Evolutionary conservation across 192 early-diverging fungal species (phyloP), one percentile per base, ranked within the genome.

Genomic region (Coemansia erecta): DNA sequence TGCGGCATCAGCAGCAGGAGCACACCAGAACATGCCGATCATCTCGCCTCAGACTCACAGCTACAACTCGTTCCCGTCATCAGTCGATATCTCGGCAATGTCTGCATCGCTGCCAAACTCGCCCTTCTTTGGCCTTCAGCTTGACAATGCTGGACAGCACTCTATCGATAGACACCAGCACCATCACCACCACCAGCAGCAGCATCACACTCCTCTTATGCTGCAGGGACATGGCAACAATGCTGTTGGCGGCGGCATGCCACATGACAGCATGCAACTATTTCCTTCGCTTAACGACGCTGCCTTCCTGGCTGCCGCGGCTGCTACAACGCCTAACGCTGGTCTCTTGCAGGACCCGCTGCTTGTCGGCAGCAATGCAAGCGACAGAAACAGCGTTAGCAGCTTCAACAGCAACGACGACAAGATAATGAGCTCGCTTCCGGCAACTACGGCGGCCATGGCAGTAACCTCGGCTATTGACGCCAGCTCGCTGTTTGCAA

Each of bases 91-190:
- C 40, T 31, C 72, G 6, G 39, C 64, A 12, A 66, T 77, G 64
- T 73, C 70, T 0, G 52, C 46, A 45, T 77, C 74, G 33, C 48
- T 77, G 68, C 74, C 74, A 44, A 77, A 67, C 61, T 71, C 74
- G 52, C 74, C 74, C 22, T 71, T 58, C 41, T 59, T 66, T 33
- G 61, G 68, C 1, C 44, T 77, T 14, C 46, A 64, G 37, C 18
- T 70, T 40, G 72, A 74, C 58, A 52, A 42, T 35, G 52, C 28
- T 11, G 23, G 23, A 12, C 37, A 56, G 12, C 53, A 52, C 7
- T 55, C 35, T 37, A 37, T 37, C 35, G 35, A 37, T 37, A 37
- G 42, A 18, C 35, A 55, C 31, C 58, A 33, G 33, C 66, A 63
- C 46, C 61, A 63, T 53, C 12, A 57, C 11, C 51, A 57, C n/a